A percentile compares a stretch with the other conserved stretches of the same genome.
These are phyloP conservation scores for Penicillium occitanis DNA, from an alignment of 2,329 filamentous ascomycete species.

Conservation along the genomic window DNA sequence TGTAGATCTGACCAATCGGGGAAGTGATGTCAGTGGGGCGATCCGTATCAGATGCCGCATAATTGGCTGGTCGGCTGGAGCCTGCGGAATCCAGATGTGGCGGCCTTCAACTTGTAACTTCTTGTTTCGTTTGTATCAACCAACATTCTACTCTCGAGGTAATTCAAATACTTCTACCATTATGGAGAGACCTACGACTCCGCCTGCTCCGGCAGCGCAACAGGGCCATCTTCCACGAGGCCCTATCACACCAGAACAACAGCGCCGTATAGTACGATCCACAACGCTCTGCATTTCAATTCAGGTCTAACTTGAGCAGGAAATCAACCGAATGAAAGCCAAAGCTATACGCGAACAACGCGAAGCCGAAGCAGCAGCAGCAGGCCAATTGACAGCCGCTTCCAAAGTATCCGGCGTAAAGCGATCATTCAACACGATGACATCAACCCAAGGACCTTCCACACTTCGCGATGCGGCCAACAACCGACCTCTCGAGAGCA, in stretches of 20 bases:
- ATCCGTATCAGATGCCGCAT: background rate
- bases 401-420: conserved; percentile 65
- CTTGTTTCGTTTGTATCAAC: background rate
- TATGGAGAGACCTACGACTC: conserved; percentile 20
- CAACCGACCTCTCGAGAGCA: conserved; percentile 47
- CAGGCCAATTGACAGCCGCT: background rate
- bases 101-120: background rate
- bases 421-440: conserved; percentile 66
- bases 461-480: conserved; percentile 67
- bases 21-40: background rate
- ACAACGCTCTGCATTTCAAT: background rate
- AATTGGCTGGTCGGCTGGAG: conserved; percentile 5
- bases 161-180: too few relatives aligned
- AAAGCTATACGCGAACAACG: conserved; percentile 79
- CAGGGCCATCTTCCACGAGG: conserved; percentile 37
- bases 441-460: conserved; percentile 51
- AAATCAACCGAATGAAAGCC: conserved; percentile 82
- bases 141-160: background rate
- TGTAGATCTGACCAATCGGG: conserved; percentile 2
- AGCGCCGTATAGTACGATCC: conserved; percentile 55
- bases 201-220: conserved; percentile 11
- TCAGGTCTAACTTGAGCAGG: conserved; percentile 51
- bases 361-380: conserved; percentile 57
- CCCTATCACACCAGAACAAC: conserved; percentile 61
- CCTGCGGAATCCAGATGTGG: conserved; percentile 19